Evolutionary conservation across 2,329 filamentous ascomycete genomes (phyloP), one percentile per base, ranked within the genome.

Genomic region (Xylaria sp.): DNA sequence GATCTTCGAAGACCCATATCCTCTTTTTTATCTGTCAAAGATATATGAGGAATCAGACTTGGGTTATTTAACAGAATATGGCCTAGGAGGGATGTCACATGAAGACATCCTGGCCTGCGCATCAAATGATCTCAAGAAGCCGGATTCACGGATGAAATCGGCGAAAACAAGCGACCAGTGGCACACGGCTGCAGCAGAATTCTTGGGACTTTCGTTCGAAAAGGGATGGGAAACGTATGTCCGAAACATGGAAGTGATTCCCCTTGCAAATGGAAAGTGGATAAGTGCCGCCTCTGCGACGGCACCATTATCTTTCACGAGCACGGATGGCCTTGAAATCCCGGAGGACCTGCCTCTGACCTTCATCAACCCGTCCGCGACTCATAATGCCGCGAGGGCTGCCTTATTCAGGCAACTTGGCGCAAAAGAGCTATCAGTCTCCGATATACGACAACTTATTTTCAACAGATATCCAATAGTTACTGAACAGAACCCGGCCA

Each of bases 121-220:
- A 4, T 50, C 55, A 19, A 54, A 34, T 12, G 69, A 74, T 51
- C 48, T 72, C 19, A 24, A 3, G 14, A 45, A 19, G 19, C 56
- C 12, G 8, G 4, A 55, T 55, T 58, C 24, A 30, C 66, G 57
- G 63, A 62, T 73, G 67, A 72, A 71, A 39, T 69, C 69, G 8
- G 50, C 67, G 5, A 27, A 47, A 11, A 72, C 69, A 4, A 66
- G 30, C 32, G 65, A 72, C 5, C 53, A 64, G 17, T 75, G 74
- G 74, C 70, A 73, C 61, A 66, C 61, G 6, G 60, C 53, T 12
- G 64, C 58, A 53, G 76, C 72, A 67, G 61, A 72, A 69, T 27
- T 73, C 9, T 47, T 77, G 1, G 30, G 53, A 2, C 2, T 2
- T 2, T 47, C 45, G 11, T 65, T 69, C 4, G 21, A 48, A 12